Conservation (phyloP, 306 rosid genomes). For the Trifolium fragiferum region DNA sequence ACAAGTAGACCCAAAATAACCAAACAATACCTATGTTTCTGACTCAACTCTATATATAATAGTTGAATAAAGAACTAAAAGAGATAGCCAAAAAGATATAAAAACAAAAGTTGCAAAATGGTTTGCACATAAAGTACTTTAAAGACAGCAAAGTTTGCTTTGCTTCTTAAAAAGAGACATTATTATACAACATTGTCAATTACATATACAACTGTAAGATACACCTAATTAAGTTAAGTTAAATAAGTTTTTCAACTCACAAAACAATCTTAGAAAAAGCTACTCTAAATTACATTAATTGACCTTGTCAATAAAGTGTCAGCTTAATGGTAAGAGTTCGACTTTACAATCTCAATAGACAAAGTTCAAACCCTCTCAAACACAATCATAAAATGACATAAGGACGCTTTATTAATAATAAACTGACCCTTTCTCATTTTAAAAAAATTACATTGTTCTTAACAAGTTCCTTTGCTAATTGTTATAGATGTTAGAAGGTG, state of each 20-base stretch:
- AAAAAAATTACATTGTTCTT: conserved; percentile 2
- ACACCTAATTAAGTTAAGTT: conserved; percentile 7
- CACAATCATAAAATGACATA: too few relatives aligned
- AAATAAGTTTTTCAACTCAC: neutral
- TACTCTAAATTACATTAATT: conserved; percentile 7
- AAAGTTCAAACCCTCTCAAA: too few relatives aligned
- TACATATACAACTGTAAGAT: neutral
- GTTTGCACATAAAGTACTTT: conserved; percentile 11
- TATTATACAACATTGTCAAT: conserved; percentile 20
- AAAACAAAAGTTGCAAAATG: conserved; percentile 1
- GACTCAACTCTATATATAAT: conserved; percentile 12
- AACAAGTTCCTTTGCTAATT: conserved; percentile 19
- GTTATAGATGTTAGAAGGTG: neutral
- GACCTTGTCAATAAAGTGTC: too few relatives aligned
- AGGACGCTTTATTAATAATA: too few relatives aligned
- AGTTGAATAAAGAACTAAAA: conserved; percentile 9
- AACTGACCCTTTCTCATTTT: too few relatives aligned
- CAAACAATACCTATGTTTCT: conserved; percentile 6
- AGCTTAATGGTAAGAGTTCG: too few relatives aligned
- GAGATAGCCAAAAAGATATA: conserved; percentile 14
- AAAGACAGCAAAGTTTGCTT: conserved; percentile 7
- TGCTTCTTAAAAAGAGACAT: conserved; percentile 23
- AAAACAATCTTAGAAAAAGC: neutral
- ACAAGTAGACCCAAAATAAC: conserved; percentile 15
- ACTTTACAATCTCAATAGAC: too few relatives aligned